These are phyloP conservation scores for Boletus tomentosulus DNA, from an alignment of 768 basidiomycete genomes.

Conservation along the genomic window DNA sequence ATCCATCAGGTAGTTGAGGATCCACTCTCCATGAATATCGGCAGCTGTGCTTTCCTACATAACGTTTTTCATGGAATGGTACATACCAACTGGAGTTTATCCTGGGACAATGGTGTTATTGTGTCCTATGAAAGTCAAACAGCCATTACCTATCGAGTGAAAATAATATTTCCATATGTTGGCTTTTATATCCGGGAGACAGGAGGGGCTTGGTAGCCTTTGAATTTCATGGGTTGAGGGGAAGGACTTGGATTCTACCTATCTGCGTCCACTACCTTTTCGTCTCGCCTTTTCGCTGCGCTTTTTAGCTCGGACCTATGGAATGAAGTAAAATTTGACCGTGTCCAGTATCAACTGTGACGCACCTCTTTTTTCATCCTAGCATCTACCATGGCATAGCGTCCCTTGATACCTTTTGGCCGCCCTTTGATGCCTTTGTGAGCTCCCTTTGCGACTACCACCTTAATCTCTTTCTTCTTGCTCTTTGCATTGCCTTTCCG, in stretches of 20 bases:
- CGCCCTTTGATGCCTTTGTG: constrained; percentile 89
- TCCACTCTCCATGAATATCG: constrained; percentile 5
- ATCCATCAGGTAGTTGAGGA: constrained; percentile 51
- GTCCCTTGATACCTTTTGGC: constrained; percentile 93
- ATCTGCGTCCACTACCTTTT: constrained; percentile 41
- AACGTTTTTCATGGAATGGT: too few relatives aligned
- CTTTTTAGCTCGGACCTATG: constrained; percentile 78
- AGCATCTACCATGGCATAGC: constrained; percentile 91
- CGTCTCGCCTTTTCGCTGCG: constrained; percentile 71
- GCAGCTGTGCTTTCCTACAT: too few relatives aligned
- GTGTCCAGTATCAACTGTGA: not conserved
- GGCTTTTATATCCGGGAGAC: too few relatives aligned
- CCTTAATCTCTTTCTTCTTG: constrained; percentile 73
- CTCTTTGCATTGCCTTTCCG: constrained; percentile 68
- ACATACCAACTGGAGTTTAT: too few relatives aligned
- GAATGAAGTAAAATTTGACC: constrained; percentile 1
- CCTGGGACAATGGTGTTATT: too few relatives aligned
- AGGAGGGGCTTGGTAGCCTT: not conserved
- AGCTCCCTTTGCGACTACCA: constrained; percentile 88
- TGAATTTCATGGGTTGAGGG: not conserved
- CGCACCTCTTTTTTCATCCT: constrained; percentile 89
- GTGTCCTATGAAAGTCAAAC: too few relatives aligned
- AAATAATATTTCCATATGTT: too few relatives aligned
- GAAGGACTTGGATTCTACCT: not conserved
- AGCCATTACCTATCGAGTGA: too few relatives aligned